Base-by-base conservation (phyloP, 2,329 filamentous ascomycete species). In the Aspergillus fumigatus region DNA sequence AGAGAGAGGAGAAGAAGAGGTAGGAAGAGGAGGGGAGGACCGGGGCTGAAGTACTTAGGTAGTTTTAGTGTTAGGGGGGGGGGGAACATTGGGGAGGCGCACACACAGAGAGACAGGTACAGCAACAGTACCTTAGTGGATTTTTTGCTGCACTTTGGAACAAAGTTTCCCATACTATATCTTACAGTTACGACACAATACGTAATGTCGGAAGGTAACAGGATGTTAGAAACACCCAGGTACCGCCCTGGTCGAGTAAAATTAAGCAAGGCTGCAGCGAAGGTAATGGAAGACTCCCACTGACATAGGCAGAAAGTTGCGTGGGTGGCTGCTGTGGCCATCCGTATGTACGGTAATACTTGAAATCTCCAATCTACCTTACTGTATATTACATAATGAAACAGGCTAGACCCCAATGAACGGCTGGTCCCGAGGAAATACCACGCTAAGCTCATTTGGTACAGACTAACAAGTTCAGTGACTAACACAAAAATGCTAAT, bases 1-100 rank as follows among this genome's bases (percentile, higher is more conserved):
- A 50, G 40, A 53, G 49, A 56, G 48, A 53, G 38, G 54, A 59
- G 51, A 55, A 55, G 54, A 55, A 57, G 48, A 57, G 54, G 47
- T 48, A 48, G 52, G 53, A 57, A 61, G 57, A 52, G 52, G 59
- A 58, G 58, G 55, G 52, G 55, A 49, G 51, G 54, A 38, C 14
- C 50, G 32, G 49, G 60, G 51, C 48, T 56, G 54, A 58, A 51
- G 61, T 55, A 56, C 53, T 35, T 45, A 35, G 52, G 4, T 19
- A 21, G n/a, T 17, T 17, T 43, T 43, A 43, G 40, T 23, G 40
- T 43, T 38, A 14, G 32, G 32, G 29, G 32, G 32, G 14, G 21
- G 21, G 21, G 21, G 21, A 3, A 1, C 14, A 7, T 17, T 17
- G 32, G 14, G 32, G 14, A 5, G 14, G 4, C 29, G 11, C 29